Conservation (phyloP, 2,329 filamentous ascomycete species). For the Cadophora sp. region DNA sequence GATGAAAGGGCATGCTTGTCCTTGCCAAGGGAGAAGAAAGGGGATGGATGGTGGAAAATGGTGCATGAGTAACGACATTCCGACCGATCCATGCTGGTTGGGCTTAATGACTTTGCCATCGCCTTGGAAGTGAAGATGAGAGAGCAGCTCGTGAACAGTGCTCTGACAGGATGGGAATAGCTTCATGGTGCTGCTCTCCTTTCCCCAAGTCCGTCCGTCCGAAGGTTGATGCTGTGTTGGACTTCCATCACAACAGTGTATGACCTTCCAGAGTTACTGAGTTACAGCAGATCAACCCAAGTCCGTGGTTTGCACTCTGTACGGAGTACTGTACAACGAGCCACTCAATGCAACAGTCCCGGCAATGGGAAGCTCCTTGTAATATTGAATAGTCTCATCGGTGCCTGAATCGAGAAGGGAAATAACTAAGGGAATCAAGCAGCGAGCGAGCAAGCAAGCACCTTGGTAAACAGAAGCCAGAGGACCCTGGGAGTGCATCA, state of each 20-base stretch:
- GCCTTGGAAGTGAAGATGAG: background rate
- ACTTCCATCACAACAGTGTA: background rate
- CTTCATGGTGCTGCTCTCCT: background rate
- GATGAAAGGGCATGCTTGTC: background rate
- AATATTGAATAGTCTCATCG: background rate
- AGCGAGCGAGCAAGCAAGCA: background rate
- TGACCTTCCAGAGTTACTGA: background rate
- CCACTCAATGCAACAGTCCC: conserved; percentile 1
- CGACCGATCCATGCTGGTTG: background rate
- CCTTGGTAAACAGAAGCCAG: background rate
- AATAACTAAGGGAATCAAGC: background rate
- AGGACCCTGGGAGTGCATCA: background rate
- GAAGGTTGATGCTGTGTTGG: background rate
- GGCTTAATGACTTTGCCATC: conserved; percentile 1
- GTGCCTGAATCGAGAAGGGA: background rate
- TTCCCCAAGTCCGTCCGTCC: background rate
- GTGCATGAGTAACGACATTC: background rate
- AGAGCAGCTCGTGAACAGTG: conserved; percentile 15
- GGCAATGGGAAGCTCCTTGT: too few relatives aligned
- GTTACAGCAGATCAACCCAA: conserved; percentile 11
- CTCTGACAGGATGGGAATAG: background rate
- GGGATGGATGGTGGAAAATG: background rate
- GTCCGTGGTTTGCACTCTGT: background rate
- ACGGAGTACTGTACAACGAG: conserved; percentile 5
- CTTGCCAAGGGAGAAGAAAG: background rate